phyloP scores from a whole-genome alignment of 352 stramenopile genomes.

The Phytophthora melonis region DNA sequence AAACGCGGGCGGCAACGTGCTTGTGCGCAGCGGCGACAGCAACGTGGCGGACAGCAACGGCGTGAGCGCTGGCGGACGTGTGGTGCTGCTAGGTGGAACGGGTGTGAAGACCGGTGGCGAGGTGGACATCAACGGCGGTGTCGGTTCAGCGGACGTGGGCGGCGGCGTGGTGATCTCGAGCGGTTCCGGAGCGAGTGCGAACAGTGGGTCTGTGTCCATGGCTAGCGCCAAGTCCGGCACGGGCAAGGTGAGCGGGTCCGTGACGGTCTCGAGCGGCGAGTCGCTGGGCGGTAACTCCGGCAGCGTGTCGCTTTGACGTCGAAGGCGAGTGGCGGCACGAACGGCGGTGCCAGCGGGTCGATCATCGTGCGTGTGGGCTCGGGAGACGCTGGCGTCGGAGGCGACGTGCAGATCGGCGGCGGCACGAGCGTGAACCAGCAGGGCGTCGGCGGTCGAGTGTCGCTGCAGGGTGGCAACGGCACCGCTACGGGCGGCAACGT shows the following conservation, averaged over 20 bases:
- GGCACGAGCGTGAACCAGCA: too few relatives aligned
- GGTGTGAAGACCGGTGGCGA: slow-evolving; percentile 5
- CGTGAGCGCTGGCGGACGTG: slow-evolving; percentile 11
- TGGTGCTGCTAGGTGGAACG: slow-evolving; percentile 10
- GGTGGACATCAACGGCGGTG: slow-evolving; percentile 7
- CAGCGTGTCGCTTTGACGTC: too few relatives aligned
- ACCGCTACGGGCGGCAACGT: too few relatives aligned
- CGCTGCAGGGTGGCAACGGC: too few relatives aligned
- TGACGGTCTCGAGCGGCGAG: slow-evolving; percentile 14
- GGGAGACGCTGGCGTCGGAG: too few relatives aligned
- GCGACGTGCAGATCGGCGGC: too few relatives aligned
- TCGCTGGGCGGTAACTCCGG: neutral
- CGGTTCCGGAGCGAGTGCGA: slow-evolving; percentile 3
- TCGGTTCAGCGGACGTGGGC: slow-evolving; percentile 3
- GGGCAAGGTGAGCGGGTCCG: slow-evolving; percentile 15
- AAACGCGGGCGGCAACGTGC: slow-evolving; percentile 6
- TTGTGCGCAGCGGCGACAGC: slow-evolving; percentile 16
- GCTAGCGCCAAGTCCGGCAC: slow-evolving; percentile 1
- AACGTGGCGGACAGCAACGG: neutral
- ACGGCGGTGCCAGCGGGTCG: too few relatives aligned
- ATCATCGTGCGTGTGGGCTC: too few relatives aligned
- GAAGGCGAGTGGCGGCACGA: too few relatives aligned
- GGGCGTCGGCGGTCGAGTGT: too few relatives aligned
- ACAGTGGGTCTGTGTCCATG: slow-evolving; percentile 1
- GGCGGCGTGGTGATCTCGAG: slow-evolving; percentile 1